A percentile compares a stretch with the other conserved stretches of the same genome.
Conservation (phyloP, 2,329 filamentous ascomycete species). For the Stemphylium lycopersici region DNA sequence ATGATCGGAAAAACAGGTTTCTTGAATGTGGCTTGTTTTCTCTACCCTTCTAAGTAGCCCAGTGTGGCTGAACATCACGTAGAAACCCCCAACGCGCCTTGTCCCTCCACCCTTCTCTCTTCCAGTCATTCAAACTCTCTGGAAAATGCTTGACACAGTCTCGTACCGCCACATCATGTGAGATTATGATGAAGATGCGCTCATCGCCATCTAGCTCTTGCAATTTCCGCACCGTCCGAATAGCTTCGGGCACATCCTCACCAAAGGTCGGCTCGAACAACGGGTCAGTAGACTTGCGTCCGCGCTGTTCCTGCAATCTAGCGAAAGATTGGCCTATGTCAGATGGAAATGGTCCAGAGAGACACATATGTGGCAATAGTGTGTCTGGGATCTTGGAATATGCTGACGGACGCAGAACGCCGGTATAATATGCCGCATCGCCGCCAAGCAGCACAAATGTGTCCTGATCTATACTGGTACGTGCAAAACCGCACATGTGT, state of each 20-base stretch:
- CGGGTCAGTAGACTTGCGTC: neutral
- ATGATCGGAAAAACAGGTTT: too few species aligned
- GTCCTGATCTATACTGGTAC: neutral
- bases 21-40: too few species aligned
- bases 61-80: too few species aligned
- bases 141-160: neutral
- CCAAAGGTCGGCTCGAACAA: neutral
- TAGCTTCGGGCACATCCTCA: neutral
- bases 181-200: slow-evolving; percentile 6
- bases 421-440: neutral
- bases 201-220: neutral
- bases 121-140: neutral
- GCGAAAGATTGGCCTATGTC: neutral
- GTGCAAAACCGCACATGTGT: neutral
- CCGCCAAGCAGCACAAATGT: neutral
- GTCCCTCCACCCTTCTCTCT: neutral
- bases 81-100: too few species aligned
- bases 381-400: neutral
- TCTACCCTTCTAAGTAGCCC: too few species aligned
- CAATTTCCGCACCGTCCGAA: neutral
- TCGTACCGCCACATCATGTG: neutral
- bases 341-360: neutral
- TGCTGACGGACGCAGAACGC: neutral
- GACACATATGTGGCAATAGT: neutral
- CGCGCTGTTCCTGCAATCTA: neutral